These are phyloP conservation scores for Canariomyces notabilis DNA, from an alignment of 2,329 filamentous ascomycete species.

Conservation along the genomic window DNA sequence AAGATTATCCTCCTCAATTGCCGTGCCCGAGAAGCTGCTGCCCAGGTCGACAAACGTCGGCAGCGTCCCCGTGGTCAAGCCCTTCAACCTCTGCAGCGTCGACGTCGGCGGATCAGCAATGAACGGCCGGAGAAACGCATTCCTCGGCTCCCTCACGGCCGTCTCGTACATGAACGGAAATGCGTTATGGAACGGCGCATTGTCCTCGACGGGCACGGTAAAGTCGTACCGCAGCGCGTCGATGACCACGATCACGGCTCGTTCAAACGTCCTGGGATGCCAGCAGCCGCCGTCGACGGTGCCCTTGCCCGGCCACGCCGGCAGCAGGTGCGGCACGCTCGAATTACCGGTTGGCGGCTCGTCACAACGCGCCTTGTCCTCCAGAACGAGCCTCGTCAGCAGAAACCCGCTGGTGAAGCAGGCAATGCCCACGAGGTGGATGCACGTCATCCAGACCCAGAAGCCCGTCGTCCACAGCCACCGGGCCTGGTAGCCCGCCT, in stretches of 20 bases:
- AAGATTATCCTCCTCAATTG: constrained; percentile 87
- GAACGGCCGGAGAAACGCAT: constrained; percentile 88
- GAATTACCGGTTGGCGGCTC: constrained; percentile 55
- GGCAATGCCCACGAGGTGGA: constrained; percentile 78
- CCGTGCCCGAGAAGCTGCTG: constrained; percentile 90
- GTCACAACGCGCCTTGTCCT: constrained; percentile 67
- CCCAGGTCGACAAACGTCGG: constrained; percentile 93
- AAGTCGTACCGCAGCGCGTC: constrained; percentile 97
- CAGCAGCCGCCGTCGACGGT: constrained; percentile 71
- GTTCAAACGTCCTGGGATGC: constrained; percentile 91
- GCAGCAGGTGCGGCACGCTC: constrained; percentile 34
- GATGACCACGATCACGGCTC: constrained; percentile 83
- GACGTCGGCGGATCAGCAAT: constrained; percentile 95
- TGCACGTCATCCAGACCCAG: constrained; percentile 63
- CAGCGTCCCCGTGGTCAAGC: constrained; percentile 87
- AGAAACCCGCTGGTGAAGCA: constrained; percentile 95
- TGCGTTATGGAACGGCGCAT: constrained; percentile 72
- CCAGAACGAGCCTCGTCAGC: constrained; percentile 75
- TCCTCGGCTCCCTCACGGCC: constrained; percentile 65
- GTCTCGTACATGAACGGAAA: constrained; percentile 84
- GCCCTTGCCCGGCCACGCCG: constrained; percentile 38
- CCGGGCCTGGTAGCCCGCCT: constrained; percentile 46
- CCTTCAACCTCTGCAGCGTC: constrained; percentile 87
- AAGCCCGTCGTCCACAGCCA: constrained; percentile 60
- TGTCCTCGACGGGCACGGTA: constrained; percentile 68